phyloP scores from a whole-genome alignment of 1,139 yeast genomes.

The Hyphopichia buzzinii region DNA sequence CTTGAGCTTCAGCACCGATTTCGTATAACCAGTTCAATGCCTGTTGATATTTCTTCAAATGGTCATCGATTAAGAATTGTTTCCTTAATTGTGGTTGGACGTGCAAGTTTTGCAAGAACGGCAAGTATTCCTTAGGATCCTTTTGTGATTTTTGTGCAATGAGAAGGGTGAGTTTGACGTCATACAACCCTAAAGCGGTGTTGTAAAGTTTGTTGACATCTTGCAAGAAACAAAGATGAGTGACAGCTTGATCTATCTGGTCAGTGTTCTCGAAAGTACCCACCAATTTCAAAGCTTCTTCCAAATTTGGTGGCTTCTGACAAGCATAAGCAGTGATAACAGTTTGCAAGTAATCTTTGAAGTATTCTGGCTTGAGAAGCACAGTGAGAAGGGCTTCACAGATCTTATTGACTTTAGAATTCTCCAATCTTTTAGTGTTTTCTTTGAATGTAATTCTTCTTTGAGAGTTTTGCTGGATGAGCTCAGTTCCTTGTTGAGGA shows the following conservation, averaged over 20 bases:
- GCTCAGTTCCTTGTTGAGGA: conserved; percentile 7
- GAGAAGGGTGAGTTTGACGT: conserved; percentile 72
- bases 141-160: conserved; percentile 96
- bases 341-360: conserved; percentile 65
- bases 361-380: conserved; percentile 51
- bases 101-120: conserved; percentile 81
- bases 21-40: conserved; percentile 69
- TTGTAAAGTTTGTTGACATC: conserved; percentile 83
- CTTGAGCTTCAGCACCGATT: conserved; percentile 44
- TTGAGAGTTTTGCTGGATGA: conserved; percentile 5
- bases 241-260: conserved; percentile 61
- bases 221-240: conserved; percentile 85
- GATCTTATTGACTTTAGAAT: conserved; percentile 70
- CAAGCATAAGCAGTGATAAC: conserved; percentile 91
- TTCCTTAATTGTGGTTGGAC: conserved; percentile 64
- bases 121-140: conserved; percentile 96
- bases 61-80: conserved; percentile 76
- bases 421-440: conserved; percentile 28
- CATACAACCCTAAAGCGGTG: conserved; percentile 79
- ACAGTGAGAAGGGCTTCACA: conserved; percentile 69
- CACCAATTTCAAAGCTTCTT: conserved; percentile 67
- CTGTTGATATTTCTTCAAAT: conserved; percentile 61
- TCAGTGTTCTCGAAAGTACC: conserved; percentile 45
- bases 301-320: conserved; percentile 81
- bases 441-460: conserved; percentile 25